Evolutionary conservation across 306 rosid genomes (phyloP), one percentile per base, ranked within the genome.

Genomic region (Gynostemma pentaphyllum): DNA sequence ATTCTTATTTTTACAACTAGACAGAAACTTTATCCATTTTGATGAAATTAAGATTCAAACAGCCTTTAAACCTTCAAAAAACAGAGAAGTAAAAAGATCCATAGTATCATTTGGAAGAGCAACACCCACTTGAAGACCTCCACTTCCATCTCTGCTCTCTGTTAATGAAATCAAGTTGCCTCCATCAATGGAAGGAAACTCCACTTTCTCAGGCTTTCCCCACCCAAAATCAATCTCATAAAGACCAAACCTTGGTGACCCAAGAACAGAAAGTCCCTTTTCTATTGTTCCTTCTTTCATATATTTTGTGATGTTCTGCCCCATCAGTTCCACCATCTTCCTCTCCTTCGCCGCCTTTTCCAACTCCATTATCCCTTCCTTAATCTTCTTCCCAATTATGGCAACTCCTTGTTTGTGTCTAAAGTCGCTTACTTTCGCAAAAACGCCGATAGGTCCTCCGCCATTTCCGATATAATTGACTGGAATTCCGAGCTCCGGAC

Each of bases 401-500:
- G 55, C 12, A 9, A 78, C 23, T n/a, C 82, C 80, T 2, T 70
- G 69, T 7, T 42, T 62, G 9, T 54, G 75, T 4, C 46, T 7
- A 0, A 72, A 12, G 2, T 5, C 22, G 2, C 48, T 61, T 15
- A 56, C 68, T 28, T 76, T 45, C 0, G 1, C 46, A 4, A n/a
- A 18, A 3, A 19, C 36, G 0, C 9, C 0, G 2, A 15, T 19
- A 1, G 37, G 7, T 4, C 47, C 26, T 0, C 68, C 19, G 19
- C 90, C 79, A 19, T 81, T 81, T 0, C 87, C 87, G 34, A 81
- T 74, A 69, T 81, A 85, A 0, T 62, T 74, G 2, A 13, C 19
- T 1, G 42, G 46, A 19, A 75, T 14, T 2, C 74, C 70, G 16
- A 67, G 69, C 0, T 67, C 62, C 50, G 73, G 53, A 4, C 81